Evolutionary conservation across 2,329 filamentous ascomycete genomes (phyloP).

Genomic region (Claviceps sp.): DNA sequence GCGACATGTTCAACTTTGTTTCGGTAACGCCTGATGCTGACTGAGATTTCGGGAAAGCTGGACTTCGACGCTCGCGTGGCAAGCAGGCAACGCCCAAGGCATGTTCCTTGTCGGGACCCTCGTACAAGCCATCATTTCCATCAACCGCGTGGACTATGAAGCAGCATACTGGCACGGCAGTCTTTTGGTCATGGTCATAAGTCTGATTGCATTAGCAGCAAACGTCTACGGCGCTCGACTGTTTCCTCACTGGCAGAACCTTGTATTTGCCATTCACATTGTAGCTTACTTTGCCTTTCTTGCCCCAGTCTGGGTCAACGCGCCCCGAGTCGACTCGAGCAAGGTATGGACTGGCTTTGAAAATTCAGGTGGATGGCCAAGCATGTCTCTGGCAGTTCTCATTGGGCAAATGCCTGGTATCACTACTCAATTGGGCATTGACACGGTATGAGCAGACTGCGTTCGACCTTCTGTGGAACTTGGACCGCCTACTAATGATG

Average conservation of each 20-base stretch:
- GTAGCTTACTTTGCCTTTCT: conserved; percentile 7
- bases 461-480: neutral
- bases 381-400: conserved; percentile 6
- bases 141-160: conserved; percentile 5
- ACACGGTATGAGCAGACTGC: conserved; percentile 4
- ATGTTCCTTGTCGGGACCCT: conserved; percentile 7
- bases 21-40: neutral
- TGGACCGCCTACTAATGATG: neutral
- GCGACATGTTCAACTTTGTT: neutral
- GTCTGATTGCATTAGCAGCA: conserved; percentile 1
- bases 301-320: conserved; percentile 9
- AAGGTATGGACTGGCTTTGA: conserved; percentile 8
- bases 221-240: conserved; percentile 7
- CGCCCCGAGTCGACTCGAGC: conserved; percentile 4
- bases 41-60: conserved; percentile 2
- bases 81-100: conserved; percentile 8
- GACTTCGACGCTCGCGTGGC: conserved; percentile 9
- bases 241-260: conserved; percentile 7
- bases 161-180: conserved; percentile 7
- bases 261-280: conserved; percentile 7
- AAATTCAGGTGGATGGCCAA: conserved; percentile 8
- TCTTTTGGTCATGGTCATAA: conserved; percentile 6
- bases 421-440: conserved; percentile 6
- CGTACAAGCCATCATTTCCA: conserved; percentile 7
- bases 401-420: conserved; percentile 9